Conservation (phyloP, 2,329 filamentous ascomycete genomes). For the Nannizziopsis arthrosporioides region DNA sequence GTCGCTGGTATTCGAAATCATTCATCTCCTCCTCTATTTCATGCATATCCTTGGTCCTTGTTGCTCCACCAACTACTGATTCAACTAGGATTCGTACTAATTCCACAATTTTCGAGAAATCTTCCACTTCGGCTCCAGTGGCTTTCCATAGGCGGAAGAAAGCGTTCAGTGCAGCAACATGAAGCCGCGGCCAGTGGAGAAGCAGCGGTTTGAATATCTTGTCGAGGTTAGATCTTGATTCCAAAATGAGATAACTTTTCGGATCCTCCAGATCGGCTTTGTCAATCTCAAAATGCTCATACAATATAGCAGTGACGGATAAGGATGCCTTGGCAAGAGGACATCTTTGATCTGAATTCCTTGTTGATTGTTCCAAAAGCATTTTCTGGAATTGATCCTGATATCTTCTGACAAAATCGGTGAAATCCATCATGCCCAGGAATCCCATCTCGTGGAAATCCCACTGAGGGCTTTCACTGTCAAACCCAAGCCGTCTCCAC, state of each 20-base stretch:
- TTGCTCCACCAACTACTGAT: slow-evolving; percentile 72
- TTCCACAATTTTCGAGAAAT: slow-evolving; percentile 89
- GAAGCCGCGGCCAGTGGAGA: slow-evolving; percentile 83
- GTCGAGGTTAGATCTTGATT: slow-evolving; percentile 68
- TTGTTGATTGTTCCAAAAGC: slow-evolving; percentile 73
- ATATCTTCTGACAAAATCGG: slow-evolving; percentile 83
- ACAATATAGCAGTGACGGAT: slow-evolving; percentile 74
- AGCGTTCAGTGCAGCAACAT: slow-evolving; percentile 71
- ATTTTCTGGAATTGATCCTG: slow-evolving; percentile 89
- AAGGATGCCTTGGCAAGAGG: slow-evolving; percentile 79
- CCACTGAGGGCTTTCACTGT: slow-evolving; percentile 70
- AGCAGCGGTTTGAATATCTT: slow-evolving; percentile 76
- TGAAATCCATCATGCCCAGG: slow-evolving; percentile 92
- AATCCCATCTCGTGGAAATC: slow-evolving; percentile 84
- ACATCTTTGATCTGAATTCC: slow-evolving; percentile 60
- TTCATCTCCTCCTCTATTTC: slow-evolving; percentile 83
- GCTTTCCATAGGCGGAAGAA: slow-evolving; percentile 91
- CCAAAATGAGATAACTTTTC: slow-evolving; percentile 61
- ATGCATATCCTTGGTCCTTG: slow-evolving; percentile 68
- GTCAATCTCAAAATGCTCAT: slow-evolving; percentile 92
- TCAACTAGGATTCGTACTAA: slow-evolving; percentile 81
- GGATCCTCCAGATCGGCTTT: slow-evolving; percentile 67
- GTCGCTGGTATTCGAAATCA: slow-evolving; percentile 65
- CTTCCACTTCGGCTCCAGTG: slow-evolving; percentile 69
- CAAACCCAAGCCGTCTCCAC: slow-evolving; percentile 85